Conservation (phyloP, 495 filamentous ascomycete genomes). For the Penicillium pulvis region DNA sequence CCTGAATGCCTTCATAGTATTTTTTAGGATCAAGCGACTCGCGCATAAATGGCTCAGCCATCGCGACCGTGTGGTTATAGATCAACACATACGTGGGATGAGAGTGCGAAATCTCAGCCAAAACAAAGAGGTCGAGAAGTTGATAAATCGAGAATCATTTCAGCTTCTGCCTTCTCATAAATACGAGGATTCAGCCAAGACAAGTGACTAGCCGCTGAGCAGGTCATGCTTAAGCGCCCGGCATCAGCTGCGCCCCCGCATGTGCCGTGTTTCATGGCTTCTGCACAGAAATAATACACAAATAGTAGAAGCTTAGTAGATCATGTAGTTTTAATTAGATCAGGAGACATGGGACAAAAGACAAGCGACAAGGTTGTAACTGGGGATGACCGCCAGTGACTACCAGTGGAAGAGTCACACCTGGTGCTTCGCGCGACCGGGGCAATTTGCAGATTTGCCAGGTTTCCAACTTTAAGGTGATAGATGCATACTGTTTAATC, state of each 20-base stretch:
- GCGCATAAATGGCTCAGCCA: slow-evolving; percentile 1
- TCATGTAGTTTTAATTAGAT: too few species aligned
- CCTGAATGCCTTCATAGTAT: slow-evolving; percentile 41
- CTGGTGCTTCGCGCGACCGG: too few species aligned
- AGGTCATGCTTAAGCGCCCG: slow-evolving; percentile 32
- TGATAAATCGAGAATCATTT: too few species aligned
- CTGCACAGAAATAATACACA: background rate
- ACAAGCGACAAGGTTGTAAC: too few species aligned
- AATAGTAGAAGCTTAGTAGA: background rate
- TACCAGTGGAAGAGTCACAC: too few species aligned
- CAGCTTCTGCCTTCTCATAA: background rate
- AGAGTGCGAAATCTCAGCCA: background rate
- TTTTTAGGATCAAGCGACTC: slow-evolving; percentile 29
- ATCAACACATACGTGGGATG: too few species aligned
- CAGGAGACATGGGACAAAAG: too few species aligned
- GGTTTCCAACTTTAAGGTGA: too few species aligned
- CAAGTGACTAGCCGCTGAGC: slow-evolving; percentile 16
- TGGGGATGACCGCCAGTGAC: too few species aligned
- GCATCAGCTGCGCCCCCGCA: slow-evolving; percentile 2
- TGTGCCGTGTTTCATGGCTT: slow-evolving; percentile 1
- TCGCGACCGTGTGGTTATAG: background rate
- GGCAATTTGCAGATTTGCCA: too few species aligned
- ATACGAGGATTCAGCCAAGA: background rate
- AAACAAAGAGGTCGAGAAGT: too few species aligned
- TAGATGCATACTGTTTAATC: too few species aligned